Conservation (phyloP, 176 grass and related monocot genomes). For the Calamus simplicifolius region DNA sequence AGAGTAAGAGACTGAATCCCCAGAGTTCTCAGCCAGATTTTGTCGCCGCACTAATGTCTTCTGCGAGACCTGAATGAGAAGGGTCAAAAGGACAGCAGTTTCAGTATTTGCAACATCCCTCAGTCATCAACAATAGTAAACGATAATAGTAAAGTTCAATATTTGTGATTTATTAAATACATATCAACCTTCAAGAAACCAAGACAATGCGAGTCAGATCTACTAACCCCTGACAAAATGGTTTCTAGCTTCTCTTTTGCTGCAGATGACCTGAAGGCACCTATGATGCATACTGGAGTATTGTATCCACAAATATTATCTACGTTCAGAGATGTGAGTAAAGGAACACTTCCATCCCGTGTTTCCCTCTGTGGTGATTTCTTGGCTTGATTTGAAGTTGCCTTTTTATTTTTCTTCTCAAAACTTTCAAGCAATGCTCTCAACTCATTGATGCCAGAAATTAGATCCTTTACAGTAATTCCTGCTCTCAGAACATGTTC, state of each 20-base stretch:
- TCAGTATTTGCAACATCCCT: background rate
- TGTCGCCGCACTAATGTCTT: conserved; percentile 69
- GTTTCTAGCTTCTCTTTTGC: conserved; percentile 45
- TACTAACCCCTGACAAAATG: conserved; percentile 51
- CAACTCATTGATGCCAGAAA: conserved; percentile 65
- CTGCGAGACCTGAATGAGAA: conserved; percentile 60
- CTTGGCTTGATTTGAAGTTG: conserved; percentile 34
- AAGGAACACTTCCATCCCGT: conserved; percentile 30
- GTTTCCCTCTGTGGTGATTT: conserved; percentile 29
- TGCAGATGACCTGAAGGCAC: conserved; percentile 62
- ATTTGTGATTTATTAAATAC: no score
- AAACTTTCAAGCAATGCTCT: conserved; percentile 59
- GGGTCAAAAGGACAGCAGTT: conserved; percentile 1
- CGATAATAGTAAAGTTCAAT: no score
- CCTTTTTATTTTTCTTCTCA: conserved; percentile 75
- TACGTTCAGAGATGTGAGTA: conserved; percentile 52
- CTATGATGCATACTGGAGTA: conserved; percentile 59
- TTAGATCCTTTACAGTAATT: conserved; percentile 73
- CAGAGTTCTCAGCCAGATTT: conserved; percentile 18
- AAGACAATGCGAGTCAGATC: background rate
- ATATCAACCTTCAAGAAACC: no score
- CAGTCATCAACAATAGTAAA: no score
- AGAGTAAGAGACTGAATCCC: conserved; percentile 36
- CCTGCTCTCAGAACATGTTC: conserved; percentile 60
- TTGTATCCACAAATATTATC: conserved; percentile 58